Base-by-base conservation (phyloP, 306 rosid species). In the Potentilla sterilis region DNA sequence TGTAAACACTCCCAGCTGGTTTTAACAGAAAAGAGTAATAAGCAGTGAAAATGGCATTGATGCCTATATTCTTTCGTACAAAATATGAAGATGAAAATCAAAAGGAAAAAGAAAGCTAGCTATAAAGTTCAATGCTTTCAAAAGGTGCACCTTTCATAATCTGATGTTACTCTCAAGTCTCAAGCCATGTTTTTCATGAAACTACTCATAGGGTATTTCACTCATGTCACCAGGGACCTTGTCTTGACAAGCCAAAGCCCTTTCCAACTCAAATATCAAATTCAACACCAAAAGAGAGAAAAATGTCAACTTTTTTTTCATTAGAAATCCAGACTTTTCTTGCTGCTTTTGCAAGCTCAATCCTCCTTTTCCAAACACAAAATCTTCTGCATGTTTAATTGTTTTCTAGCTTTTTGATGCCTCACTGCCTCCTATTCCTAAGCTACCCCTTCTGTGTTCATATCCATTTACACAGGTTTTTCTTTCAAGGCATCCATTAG, bases 191-290 rank as follows among this genome's bases (percentile, higher is more conserved):
- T 57, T 73, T 57, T 73, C 77, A 38, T 55, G 67, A 22, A 55
- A 72, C 9, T 3, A 34, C 6, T 40, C 35, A 24, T 37, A 67
- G 34, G 71, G 57, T 77, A 16, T 80, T 81, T 83, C 86, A 77
- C 11, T 58, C 70, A 41, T 68, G 70, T 79, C 83, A 64, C 80
- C 83, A 79, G 73, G 28, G 77, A 13, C 59, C 74, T 74, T 32
- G 37, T 76, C 69, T 77, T 72, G 77, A 77, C 86, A 84, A 64
- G 42, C 80, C 72, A 11, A 22, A 58, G 74, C 82, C 91, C 67
- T 86, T 86, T 82, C 78, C 86, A 81, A 84, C 91, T 83, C 87
- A 52, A 67, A 79, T 54, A 85, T 81, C 82, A 80, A 88, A 81
- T 63, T 84, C 88, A 77, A 22, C 79, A 80, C 65, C 82, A 79